Percentiles rank a stretch among this genome's conserved stretches.
Evolutionary conservation across 2,329 filamentous ascomycete species (phyloP).

Genomic region (Chrysoporthe cubensis): DNA sequence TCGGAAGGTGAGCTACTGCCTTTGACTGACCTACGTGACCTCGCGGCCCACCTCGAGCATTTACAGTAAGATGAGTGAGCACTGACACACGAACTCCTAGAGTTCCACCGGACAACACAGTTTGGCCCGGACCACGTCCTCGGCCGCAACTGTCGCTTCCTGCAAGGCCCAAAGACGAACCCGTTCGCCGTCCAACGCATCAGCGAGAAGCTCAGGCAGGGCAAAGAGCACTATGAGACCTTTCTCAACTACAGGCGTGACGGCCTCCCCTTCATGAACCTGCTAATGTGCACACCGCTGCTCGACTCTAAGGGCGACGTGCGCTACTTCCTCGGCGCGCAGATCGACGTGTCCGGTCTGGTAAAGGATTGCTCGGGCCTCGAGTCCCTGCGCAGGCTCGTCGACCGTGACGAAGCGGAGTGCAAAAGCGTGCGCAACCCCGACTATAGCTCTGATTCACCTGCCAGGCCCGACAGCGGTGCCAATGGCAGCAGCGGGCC

Average conservation of each 20-base stretch:
- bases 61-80: background rate
- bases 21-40: background rate
- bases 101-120: conserved; percentile 46
- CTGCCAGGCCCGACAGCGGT: background rate
- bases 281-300: conserved; percentile 74
- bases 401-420: conserved; percentile 40
- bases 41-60: background rate
- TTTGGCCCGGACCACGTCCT: conserved; percentile 61
- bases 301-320: conserved; percentile 69
- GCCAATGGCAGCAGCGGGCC: background rate
- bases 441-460: too few relatives aligned
- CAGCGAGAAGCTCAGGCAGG: conserved; percentile 61
- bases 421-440: conserved; percentile 22
- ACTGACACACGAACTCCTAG: conserved; percentile 42
- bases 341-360: conserved; percentile 72
- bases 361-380: conserved; percentile 69
- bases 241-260: conserved; percentile 80
- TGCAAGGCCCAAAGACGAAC: conserved; percentile 76
- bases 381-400: conserved; percentile 60
- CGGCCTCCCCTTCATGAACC: conserved; percentile 76
- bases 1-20: conserved; percentile 62
- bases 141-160: conserved; percentile 77
- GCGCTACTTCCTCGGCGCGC: conserved; percentile 72
- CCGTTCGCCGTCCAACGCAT: conserved; percentile 64
- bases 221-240: conserved; percentile 74